Conservation (phyloP, 257 asterid species). For the Solanum gandarillasii region DNA sequence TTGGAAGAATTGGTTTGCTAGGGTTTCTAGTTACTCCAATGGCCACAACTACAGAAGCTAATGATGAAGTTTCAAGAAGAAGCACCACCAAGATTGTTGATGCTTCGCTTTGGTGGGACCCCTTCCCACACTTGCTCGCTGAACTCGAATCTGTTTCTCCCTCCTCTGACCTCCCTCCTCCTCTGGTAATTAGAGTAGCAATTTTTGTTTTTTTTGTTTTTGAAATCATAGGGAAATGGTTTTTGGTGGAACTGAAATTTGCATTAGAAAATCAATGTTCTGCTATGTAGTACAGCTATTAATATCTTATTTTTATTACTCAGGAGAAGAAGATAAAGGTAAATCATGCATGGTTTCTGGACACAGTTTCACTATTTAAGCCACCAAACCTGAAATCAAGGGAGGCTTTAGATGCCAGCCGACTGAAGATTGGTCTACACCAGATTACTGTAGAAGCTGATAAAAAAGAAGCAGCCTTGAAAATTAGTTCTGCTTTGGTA, state of each 20-base stretch:
- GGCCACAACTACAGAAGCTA: constrained; percentile 30
- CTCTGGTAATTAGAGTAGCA: constrained; percentile 32
- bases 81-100: constrained; percentile 23
- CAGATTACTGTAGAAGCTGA: constrained; percentile 45
- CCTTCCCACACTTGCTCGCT: constrained; percentile 49
- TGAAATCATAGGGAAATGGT: neutral
- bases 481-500: constrained; percentile 68
- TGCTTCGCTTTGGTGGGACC: constrained; percentile 90
- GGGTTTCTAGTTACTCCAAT: constrained; percentile 15
- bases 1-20: neutral
- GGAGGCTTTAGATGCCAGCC: constrained; percentile 59
- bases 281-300: neutral
- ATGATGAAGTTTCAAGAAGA: constrained; percentile 8
- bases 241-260: neutral
- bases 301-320: neutral
- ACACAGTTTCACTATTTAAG: constrained; percentile 45
- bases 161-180: constrained; percentile 42
- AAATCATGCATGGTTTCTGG: constrained; percentile 66
- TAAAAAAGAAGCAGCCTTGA: constrained; percentile 55
- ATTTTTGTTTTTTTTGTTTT: neutral
- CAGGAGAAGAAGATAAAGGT: constrained; percentile 74
- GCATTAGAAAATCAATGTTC: neutral
- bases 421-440: constrained; percentile 49
- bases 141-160: constrained; percentile 60
- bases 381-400: constrained; percentile 58